phyloP scores from a whole-genome alignment of 2,329 filamentous ascomycete genomes.

The Gyromitra esculenta region DNA sequence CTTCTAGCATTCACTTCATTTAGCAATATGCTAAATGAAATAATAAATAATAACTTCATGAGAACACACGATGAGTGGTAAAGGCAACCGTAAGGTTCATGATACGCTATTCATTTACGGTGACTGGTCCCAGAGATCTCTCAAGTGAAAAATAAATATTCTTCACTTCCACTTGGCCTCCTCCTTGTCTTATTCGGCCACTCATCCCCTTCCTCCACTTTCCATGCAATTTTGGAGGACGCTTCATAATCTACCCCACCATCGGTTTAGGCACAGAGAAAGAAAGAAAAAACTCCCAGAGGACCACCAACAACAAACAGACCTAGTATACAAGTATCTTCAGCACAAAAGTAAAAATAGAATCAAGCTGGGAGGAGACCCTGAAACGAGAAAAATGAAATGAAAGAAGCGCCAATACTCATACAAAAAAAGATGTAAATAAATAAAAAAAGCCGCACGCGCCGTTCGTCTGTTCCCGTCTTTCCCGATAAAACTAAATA shows the following conservation, averaged over 20 bases:
- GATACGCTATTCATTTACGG: too few relatives aligned
- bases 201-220: not conserved
- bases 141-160: constrained; percentile 17
- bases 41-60: too few relatives aligned
- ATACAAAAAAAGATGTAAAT: constrained; percentile 37
- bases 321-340: constrained; percentile 46
- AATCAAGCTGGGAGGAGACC: constrained; percentile 13
- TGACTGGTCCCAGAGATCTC: not conserved
- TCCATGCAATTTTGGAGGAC: constrained; percentile 29
- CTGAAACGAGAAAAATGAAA: constrained; percentile 30
- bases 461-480: constrained; percentile 37
- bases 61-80: too few relatives aligned
- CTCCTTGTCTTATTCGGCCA: not conserved
- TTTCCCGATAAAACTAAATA: constrained; percentile 43
- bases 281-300: constrained; percentile 22
- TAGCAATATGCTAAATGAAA: too few relatives aligned
- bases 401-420: constrained; percentile 39
- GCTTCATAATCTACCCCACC: constrained; percentile 29
- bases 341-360: not conserved
- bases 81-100: too few relatives aligned
- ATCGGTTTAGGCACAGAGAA: constrained; percentile 18
- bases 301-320: constrained; percentile 19
- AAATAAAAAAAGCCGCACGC: constrained; percentile 37
- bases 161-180: not conserved
- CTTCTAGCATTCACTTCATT: too few relatives aligned